These are phyloP conservation scores for Cercospora sojina DNA, from an alignment of 2,329 filamentous ascomycete species.

Conservation along the genomic window DNA sequence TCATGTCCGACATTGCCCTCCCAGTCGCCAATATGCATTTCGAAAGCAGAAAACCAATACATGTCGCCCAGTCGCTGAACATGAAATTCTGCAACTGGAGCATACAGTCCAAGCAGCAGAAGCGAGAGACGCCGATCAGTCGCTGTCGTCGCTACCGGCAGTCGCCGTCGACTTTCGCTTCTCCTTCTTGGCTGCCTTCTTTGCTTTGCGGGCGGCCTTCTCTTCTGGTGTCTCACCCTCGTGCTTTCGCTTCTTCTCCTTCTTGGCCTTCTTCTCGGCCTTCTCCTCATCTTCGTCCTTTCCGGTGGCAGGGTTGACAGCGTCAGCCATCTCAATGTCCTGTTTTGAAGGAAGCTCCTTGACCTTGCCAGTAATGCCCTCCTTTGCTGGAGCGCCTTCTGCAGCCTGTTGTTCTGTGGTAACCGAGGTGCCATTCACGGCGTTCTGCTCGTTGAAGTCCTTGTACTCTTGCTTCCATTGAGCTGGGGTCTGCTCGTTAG, in stretches of 20 bases:
- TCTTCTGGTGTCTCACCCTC: constrained; percentile 49
- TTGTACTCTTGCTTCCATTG: constrained; percentile 93
- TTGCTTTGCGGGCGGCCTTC: constrained; percentile 54
- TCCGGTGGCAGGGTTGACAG: constrained; percentile 33
- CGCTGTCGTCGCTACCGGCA: constrained; percentile 34
- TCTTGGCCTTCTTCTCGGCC: constrained; percentile 33
- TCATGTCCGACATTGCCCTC: constrained; percentile 7
- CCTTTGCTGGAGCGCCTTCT: constrained; percentile 39
- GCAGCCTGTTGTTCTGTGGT: constrained; percentile 34
- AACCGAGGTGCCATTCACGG: constrained; percentile 19
- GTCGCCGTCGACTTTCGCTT: constrained; percentile 38
- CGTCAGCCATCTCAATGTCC: constrained; percentile 41
- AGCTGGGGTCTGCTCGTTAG: constrained; percentile 88
- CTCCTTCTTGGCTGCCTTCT: constrained; percentile 81
- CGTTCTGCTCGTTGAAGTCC: constrained; percentile 67
- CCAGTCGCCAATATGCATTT: constrained; percentile 8
- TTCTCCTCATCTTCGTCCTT: constrained; percentile 33
- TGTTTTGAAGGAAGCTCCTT: constrained; percentile 44
- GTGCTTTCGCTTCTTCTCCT: constrained; percentile 51
- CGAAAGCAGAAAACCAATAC: constrained; percentile 9
- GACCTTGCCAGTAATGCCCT: constrained; percentile 37
- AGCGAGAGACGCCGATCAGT: constrained; percentile 14
- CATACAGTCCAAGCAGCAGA: background rate
- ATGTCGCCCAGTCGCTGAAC: background rate
- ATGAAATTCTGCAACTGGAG: no score